phyloP scores from a whole-genome alignment of 2,329 filamentous ascomycete genomes.

The Helotiales sp. region DNA sequence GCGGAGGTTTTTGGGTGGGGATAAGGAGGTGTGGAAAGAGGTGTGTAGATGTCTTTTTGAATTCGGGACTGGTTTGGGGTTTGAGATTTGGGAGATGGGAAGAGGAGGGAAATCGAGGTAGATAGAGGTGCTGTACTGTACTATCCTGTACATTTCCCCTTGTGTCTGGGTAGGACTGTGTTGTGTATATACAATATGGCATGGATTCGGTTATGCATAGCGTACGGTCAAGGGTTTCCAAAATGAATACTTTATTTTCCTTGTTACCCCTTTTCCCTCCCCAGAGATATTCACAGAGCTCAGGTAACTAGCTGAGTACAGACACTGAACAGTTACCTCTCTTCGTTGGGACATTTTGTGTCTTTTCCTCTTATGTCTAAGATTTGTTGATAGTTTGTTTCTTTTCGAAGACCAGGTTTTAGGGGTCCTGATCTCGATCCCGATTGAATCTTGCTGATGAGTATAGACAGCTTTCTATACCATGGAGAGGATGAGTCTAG shows the following conservation, averaged over 20 bases:
- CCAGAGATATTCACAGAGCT: too few relatives aligned
- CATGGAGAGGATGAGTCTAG: too few relatives aligned
- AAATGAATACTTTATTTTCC: neutral
- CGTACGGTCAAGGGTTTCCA: neutral
- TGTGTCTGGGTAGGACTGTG: neutral
- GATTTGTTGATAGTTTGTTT: too few relatives aligned
- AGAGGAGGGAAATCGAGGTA: neutral
- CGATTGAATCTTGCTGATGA: too few relatives aligned
- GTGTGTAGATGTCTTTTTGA: neutral
- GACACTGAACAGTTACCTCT: too few relatives aligned
- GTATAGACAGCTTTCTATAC: too few relatives aligned
- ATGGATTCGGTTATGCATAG: conserved; percentile 10
- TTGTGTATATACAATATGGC: neutral
- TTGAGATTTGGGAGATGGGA: neutral
- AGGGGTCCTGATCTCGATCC: too few relatives aligned
- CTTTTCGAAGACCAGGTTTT: too few relatives aligned
- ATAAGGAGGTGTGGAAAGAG: neutral
- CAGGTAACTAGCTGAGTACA: too few relatives aligned
- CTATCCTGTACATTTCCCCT: neutral
- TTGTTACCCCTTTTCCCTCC: neutral
- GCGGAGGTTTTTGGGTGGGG: conserved; percentile 83
- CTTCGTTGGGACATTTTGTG: too few relatives aligned
- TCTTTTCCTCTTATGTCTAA: too few relatives aligned
- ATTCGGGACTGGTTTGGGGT: neutral
- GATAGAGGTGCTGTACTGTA: neutral